These are phyloP conservation scores for Backusella liffmaniae DNA, from an alignment of 192 early-diverging fungal genomes.

Conservation along the genomic window DNA sequence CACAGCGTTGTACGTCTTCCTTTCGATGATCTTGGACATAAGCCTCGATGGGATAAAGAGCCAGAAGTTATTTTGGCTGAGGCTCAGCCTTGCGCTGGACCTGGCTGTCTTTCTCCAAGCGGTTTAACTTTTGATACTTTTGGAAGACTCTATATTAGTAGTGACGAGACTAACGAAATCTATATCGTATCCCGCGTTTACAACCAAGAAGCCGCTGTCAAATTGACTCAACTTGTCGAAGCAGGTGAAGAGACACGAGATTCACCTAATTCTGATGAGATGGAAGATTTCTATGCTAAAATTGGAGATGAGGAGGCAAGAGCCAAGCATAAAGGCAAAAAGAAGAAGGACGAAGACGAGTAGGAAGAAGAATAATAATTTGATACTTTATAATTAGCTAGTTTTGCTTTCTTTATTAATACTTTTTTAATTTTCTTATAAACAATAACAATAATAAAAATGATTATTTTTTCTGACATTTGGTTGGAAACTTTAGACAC, in stretches of 20 bases:
- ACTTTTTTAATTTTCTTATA: too few species aligned
- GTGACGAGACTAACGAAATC: slow-evolving; percentile 30
- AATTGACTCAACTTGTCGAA: slow-evolving; percentile 19
- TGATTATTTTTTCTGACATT: neutral
- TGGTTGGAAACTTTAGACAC: neutral
- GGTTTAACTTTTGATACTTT: slow-evolving; percentile 21
- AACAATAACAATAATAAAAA: neutral
- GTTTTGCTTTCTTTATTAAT: neutral
- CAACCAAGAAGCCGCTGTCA: slow-evolving; percentile 15
- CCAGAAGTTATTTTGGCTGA: slow-evolving; percentile 21
- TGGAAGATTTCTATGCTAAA: slow-evolving; percentile 3
- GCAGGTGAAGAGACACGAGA: slow-evolving; percentile 9
- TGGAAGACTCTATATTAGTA: slow-evolving; percentile 24
- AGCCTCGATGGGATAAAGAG: slow-evolving; percentile 24
- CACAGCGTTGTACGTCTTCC: slow-evolving; percentile 28
- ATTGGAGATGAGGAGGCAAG: neutral
- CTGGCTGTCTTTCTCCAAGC: slow-evolving; percentile 21
- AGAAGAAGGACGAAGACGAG: neutral
- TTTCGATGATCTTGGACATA: slow-evolving; percentile 31
- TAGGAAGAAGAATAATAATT: neutral
- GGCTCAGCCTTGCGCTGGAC: slow-evolving; percentile 8
- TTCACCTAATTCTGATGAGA: slow-evolving; percentile 15
- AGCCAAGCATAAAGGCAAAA: neutral
- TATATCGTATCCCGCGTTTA: slow-evolving; percentile 27
- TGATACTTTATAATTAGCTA: neutral